Evolutionary conservation across 768 basidiomycete genomes (phyloP).

Genomic region (Astraeus odoratus): DNA sequence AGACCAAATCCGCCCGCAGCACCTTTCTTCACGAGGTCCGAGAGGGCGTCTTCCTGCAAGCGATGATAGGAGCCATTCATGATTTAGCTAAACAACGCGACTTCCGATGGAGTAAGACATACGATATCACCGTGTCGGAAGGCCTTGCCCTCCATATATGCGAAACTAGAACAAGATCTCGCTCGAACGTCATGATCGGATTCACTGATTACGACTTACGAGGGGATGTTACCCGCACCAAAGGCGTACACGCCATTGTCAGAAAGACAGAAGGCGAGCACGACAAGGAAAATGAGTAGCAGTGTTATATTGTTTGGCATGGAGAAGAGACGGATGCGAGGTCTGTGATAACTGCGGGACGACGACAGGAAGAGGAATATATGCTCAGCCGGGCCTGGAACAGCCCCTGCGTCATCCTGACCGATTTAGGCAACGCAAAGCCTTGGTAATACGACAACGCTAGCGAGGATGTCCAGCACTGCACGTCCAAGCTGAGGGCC

Average conservation of each 20-base stretch:
- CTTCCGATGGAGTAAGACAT: constrained; percentile 23
- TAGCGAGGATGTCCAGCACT: too few species aligned
- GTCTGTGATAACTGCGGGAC: background rate
- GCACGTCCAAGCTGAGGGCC: too few species aligned
- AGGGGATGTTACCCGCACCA: constrained; percentile 84
- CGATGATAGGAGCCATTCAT: constrained; percentile 9
- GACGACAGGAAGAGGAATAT: too few species aligned
- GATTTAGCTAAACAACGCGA: too few species aligned
- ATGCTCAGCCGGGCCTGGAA: background rate
- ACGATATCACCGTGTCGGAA: constrained; percentile 89
- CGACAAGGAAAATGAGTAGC: constrained; percentile 40
- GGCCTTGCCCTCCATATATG: constrained; percentile 80
- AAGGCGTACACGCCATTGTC: constrained; percentile 61
- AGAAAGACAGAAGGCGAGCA: constrained; percentile 52
- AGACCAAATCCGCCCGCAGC: constrained; percentile 50
- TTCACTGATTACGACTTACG: constrained; percentile 31
- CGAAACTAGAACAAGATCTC: constrained; percentile 42
- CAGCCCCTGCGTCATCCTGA: too few species aligned
- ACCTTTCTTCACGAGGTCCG: constrained; percentile 51
- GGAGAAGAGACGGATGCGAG: background rate
- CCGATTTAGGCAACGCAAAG: too few species aligned
- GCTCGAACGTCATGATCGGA: background rate
- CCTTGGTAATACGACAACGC: too few species aligned
- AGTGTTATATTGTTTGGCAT: constrained; percentile 25
- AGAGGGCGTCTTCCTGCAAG: constrained; percentile 60